Conservation (phyloP, 768 basidiomycete species). For the Trametes punicea region DNA sequence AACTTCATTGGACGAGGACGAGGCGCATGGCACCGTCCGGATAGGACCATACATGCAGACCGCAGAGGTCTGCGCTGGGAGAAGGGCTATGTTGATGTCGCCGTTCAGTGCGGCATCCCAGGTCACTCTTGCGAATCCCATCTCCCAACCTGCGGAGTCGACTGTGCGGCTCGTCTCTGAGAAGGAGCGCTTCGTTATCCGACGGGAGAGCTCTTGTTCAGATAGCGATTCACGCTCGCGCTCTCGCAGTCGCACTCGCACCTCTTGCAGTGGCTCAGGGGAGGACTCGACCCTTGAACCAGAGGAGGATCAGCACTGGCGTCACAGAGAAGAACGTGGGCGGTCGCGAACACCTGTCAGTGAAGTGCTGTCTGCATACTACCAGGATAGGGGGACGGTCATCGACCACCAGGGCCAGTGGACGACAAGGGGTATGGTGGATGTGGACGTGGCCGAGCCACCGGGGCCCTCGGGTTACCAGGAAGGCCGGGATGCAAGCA, state of each 20-base stretch:
- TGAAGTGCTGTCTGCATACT: conserved; percentile 22
- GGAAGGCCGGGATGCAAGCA: neutral
- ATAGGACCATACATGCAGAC: conserved; percentile 2
- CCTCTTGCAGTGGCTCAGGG: neutral
- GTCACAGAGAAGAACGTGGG: neutral
- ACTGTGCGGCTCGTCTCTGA: conserved; percentile 22
- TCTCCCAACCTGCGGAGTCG: conserved; percentile 10
- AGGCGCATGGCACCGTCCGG: neutral
- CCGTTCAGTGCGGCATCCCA: conserved; percentile 15
- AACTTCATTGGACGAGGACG: conserved; percentile 9
- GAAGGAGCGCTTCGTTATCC: conserved; percentile 1
- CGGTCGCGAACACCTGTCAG: conserved; percentile 16
- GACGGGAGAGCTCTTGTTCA: conserved; percentile 5
- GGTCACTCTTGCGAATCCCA: conserved; percentile 17
- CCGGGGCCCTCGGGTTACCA: neutral
- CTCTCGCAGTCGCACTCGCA: neutral
- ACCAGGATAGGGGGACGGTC: conserved; percentile 6
- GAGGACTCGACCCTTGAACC: conserved; percentile 6
- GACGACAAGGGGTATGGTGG: conserved; percentile 35
- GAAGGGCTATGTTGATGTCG: conserved; percentile 10
- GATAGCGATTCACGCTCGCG: neutral
- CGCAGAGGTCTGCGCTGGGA: neutral
- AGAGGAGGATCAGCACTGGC: conserved; percentile 6
- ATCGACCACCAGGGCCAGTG: conserved; percentile 8
- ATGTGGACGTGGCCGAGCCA: neutral